phyloP scores from a whole-genome alignment of 345 rosid genomes.

The Salix udensis region DNA sequence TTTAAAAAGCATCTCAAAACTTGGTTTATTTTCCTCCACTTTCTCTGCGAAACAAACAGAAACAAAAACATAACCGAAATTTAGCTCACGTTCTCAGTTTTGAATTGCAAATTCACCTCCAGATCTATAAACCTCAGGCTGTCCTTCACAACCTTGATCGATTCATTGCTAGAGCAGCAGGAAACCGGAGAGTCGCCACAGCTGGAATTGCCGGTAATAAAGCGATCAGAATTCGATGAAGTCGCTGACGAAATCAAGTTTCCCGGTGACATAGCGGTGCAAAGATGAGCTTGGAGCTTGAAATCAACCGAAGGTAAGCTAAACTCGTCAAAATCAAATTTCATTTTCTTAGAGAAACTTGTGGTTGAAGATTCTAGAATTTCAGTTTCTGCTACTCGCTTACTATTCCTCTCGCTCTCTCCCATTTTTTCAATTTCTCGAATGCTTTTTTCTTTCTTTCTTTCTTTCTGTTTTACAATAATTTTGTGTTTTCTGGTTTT shows the following conservation, averaged over 20 bases:
- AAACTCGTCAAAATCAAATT: constrained; percentile 11
- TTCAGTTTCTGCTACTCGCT: constrained; percentile 24
- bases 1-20: neutral
- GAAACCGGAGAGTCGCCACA: constrained; percentile 20
- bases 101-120: constrained; percentile 36
- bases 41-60: constrained; percentile 17
- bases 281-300: constrained; percentile 12
- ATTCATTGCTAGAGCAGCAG: constrained; percentile 35
- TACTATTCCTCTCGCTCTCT: constrained; percentile 31
- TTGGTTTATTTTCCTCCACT: neutral
- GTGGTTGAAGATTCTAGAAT: constrained; percentile 32
- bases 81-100: neutral
- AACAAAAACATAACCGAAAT: constrained; percentile 4
- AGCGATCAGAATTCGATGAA: constrained; percentile 24
- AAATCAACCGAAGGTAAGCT: constrained; percentile 12
- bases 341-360: constrained; percentile 37
- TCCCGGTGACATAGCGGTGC: neutral
- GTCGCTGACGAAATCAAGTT: constrained; percentile 2
- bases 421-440: constrained; percentile 18
- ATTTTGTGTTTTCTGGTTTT: constrained; percentile 21
- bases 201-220: constrained; percentile 17
- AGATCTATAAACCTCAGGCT: constrained; percentile 39
- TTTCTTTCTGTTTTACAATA: neutral
- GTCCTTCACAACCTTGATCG: constrained; percentile 36
- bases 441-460: neutral